Conservation (phyloP, 2,329 filamentous ascomycete genomes). For the Chaetomium globosum region DNA sequence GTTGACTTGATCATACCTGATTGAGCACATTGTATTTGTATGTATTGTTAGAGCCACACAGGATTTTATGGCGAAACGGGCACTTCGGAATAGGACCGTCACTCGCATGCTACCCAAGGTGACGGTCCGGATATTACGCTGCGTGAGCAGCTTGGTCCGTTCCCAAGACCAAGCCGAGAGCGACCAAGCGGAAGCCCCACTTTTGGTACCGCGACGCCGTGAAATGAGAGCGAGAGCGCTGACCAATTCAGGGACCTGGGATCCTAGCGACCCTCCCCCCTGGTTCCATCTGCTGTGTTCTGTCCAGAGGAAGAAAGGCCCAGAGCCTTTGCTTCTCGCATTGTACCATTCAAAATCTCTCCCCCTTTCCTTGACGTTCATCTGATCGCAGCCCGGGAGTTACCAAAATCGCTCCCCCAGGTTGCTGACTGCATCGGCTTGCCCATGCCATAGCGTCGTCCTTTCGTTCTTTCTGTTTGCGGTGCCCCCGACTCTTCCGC, state of each 20-base stretch:
- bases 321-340: constrained; percentile 7
- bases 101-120: constrained; percentile 19
- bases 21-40: background rate
- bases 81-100: background rate
- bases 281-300: constrained; percentile 28
- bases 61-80: background rate
- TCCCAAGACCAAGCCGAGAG: constrained; percentile 22
- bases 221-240: constrained; percentile 36
- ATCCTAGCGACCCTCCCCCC: constrained; percentile 22
- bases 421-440: constrained; percentile 16
- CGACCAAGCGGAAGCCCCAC: constrained; percentile 26
- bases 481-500: constrained; percentile 37
- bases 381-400: constrained; percentile 19
- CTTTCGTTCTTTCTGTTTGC: constrained; percentile 26
- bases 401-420: constrained; percentile 19
- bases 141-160: constrained; percentile 12
- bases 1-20: background rate
- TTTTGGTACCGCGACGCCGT: constrained; percentile 32
- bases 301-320: constrained; percentile 2
- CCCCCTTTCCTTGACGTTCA: constrained; percentile 19
- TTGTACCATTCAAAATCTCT: constrained; percentile 2
- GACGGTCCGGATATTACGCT: background rate
- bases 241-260: constrained; percentile 37
- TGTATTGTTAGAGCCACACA: background rate
- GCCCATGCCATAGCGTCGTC: constrained; percentile 24